phyloP scores from a whole-genome alignment of 345 rosid genomes.

The Raphanus raphanistrum region DNA sequence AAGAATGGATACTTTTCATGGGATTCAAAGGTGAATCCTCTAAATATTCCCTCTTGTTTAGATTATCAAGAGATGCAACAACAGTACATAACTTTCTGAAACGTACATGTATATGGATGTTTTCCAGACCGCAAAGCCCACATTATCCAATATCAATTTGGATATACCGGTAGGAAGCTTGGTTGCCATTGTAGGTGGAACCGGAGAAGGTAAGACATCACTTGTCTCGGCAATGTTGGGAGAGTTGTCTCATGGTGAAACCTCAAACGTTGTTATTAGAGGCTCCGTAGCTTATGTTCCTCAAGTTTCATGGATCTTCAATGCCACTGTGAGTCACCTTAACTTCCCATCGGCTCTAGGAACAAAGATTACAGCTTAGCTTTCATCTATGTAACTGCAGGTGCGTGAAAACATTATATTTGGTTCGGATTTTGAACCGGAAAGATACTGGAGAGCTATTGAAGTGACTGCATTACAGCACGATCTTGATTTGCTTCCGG shows the following conservation, averaged over 20 bases:
- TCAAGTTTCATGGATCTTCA: slow-evolving; percentile 97
- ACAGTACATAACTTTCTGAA: slow-evolving; percentile 2
- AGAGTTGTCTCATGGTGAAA: slow-evolving; percentile 66
- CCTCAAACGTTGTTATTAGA: slow-evolving; percentile 59
- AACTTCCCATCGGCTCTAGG: not conserved
- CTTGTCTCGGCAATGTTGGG: slow-evolving; percentile 94
- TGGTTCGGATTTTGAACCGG: slow-evolving; percentile 65
- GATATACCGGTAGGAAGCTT: slow-evolving; percentile 76
- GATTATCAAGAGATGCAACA: slow-evolving; percentile 5
- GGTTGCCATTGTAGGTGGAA: slow-evolving; percentile 89
- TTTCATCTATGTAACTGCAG: slow-evolving; percentile 41
- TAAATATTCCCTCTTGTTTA: not conserved
- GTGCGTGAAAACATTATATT: slow-evolving; percentile 85
- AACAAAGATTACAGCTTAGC: not conserved
- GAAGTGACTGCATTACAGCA: slow-evolving; percentile 77
- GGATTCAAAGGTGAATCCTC: slow-evolving; percentile 68
- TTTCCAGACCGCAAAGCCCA: slow-evolving; percentile 62
- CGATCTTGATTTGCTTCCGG: slow-evolving; percentile 85
- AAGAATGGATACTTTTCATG: slow-evolving; percentile 83
- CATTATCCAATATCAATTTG: slow-evolving; percentile 70
- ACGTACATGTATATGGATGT: not conserved
- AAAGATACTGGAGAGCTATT: slow-evolving; percentile 72
- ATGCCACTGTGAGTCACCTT: slow-evolving; percentile 73
- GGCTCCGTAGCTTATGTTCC: slow-evolving; percentile 96
- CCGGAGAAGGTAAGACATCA: slow-evolving; percentile 98